Evolutionary conservation across 2,329 filamentous ascomycete genomes (phyloP), one percentile per base, ranked within the genome.

Genomic region (Botrytis medusae): DNA sequence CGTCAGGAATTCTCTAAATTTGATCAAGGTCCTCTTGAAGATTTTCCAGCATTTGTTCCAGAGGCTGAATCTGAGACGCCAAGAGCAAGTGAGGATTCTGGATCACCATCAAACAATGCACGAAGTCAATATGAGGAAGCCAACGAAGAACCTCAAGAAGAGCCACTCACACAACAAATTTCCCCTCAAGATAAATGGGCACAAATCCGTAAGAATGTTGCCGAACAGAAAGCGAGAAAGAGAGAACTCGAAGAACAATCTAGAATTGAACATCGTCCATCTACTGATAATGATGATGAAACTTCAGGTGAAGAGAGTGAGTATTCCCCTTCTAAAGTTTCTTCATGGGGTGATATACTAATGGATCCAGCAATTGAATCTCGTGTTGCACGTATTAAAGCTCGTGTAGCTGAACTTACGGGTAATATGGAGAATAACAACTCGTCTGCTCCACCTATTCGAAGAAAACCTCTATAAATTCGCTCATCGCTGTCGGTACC

Each of bases 321-420:
- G 93, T 91, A 51, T 79, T 76, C 44, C 29, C 40, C 46, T 42
- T 54, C 54, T 16, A 70, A n/a, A 46, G 18, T n/a, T 70, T 61
- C 18, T 14, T 64, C 62, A 22, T 64, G n/a, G 29, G 5, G 48
- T 61, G 48, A 68, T 29, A 6, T 68, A 63, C 44, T 81, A 83
- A 77, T 83, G 75, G 42, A 70, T 72, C 40, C 77, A 97, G 94
- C 95, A 51, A 98, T 98, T 79, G 96, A 99, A 83, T 95, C 94
- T 67, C 93, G 96, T 77, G 96, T 98, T 74, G 96, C 96, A 67
- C 93, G 96, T 76, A 99, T 99, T 87, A 98, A 98, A 85, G 96
- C 96, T 74, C 92, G 96, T 75, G 96, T 99, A 74, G 96, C 96
- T 70, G 94, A 98, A 82, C 84, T 99, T 78, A 99, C 96, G 2